These are phyloP conservation scores for Vitis hybrid DNA, from an alignment of 177 flowering plant genomes.

Conservation along the genomic window DNA sequence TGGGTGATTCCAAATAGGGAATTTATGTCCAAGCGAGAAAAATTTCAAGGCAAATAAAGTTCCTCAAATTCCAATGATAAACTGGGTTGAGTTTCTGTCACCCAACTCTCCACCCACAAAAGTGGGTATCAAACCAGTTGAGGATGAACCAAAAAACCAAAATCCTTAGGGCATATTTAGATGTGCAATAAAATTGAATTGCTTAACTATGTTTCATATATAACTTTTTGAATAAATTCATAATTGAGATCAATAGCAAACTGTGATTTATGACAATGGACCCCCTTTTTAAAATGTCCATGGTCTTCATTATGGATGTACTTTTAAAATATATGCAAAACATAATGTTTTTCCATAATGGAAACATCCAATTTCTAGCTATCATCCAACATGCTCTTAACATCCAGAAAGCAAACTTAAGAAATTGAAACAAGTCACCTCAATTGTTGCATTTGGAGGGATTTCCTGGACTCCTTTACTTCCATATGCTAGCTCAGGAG, in stretches of 20 bases:
- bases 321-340: not conserved
- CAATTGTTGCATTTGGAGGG: conserved; percentile 97
- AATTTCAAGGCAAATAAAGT: too few species aligned
- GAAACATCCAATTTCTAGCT: not conserved
- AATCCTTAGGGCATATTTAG: too few species aligned
- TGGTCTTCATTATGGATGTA: not conserved
- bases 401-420: not conserved
- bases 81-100: too few species aligned
- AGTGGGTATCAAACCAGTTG: too few species aligned
- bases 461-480: conserved; percentile 96
- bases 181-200: too few species aligned
- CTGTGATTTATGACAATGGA: not conserved
- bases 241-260: not conserved
- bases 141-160: too few species aligned
- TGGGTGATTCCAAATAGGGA: not conserved
- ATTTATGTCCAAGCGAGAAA: too few species aligned
- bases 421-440: conserved; percentile 39
- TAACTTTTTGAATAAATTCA: too few species aligned
- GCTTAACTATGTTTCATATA: too few species aligned
- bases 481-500: conserved; percentile 95
- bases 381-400: not conserved
- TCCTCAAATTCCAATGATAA: too few species aligned
- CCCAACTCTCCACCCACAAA: too few species aligned
- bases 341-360: not conserved
- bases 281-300: not conserved